Conservation (phyloP, 371 early-diverging fungal species). For the Mucor plumbeus region DNA sequence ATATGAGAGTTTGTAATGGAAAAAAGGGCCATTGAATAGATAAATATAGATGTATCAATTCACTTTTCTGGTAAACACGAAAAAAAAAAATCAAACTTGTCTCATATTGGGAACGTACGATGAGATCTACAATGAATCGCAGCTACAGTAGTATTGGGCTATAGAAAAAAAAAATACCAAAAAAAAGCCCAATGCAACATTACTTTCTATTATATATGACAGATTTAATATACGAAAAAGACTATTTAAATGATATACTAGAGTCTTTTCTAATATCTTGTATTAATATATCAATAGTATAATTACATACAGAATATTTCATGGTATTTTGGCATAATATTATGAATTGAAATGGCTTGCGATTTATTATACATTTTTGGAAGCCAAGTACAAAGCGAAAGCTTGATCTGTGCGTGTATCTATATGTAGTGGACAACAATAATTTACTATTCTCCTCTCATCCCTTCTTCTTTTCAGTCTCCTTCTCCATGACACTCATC, state of each 20-base stretch:
- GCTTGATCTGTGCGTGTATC: slow-evolving; percentile 4
- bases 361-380: neutral
- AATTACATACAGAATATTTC: no score
- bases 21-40: neutral
- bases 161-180: neutral
- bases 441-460: neutral
- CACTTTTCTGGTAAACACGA: neutral
- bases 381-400: neutral
- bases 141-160: neutral
- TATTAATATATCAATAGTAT: no score
- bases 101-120: neutral
- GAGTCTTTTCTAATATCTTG: no score
- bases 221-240: no score
- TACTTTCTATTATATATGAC: neutral
- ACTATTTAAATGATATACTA: no score
- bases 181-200: neutral
- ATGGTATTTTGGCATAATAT: no score
- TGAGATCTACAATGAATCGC: neutral
- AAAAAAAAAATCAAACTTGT: neutral
- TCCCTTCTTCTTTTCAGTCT: neutral
- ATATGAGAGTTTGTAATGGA: neutral
- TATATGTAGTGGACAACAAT: neutral
- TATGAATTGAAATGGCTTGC: neutral
- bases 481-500: neutral
- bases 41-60: neutral